These are phyloP conservation scores for Tricholoma terreum DNA, from an alignment of 768 basidiomycete species.

Conservation along the genomic window DNA sequence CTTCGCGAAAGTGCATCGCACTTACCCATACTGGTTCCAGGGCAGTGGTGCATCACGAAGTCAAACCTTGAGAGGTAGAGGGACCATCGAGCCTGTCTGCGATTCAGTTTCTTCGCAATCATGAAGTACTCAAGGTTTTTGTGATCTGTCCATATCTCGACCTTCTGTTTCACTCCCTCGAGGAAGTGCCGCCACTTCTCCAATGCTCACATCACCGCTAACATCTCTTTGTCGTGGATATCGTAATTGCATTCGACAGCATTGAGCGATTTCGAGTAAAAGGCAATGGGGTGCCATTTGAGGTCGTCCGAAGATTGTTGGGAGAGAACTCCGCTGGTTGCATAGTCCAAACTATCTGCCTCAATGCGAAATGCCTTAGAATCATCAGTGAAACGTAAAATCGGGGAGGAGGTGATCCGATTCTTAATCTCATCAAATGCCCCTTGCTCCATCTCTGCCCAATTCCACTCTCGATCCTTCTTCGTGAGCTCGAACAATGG, in stretches of 20 bases:
- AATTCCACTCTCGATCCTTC: conserved; percentile 22
- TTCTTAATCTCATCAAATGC: conserved; percentile 29
- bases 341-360: conserved; percentile 31
- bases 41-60: conserved; percentile 29
- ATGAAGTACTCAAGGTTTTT: conserved; percentile 44
- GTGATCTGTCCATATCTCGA: conserved; percentile 34
- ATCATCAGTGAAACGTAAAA: conserved; percentile 16
- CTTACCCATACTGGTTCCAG: conserved; percentile 20
- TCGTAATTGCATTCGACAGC: conserved; percentile 44
- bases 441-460: conserved; percentile 5
- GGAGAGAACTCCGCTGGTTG: conserved; percentile 25
- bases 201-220: conserved; percentile 38
- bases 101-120: conserved; percentile 35
- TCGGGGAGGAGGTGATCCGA: conserved; percentile 16
- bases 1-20: conserved; percentile 26
- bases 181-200: conserved; percentile 23
- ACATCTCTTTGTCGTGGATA: conserved; percentile 48
- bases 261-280: conserved; percentile 27
- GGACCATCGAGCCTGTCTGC: conserved; percentile 42
- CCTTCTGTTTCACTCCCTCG: conserved; percentile 13
- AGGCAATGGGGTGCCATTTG: conserved; percentile 37
- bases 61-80: conserved; percentile 32
- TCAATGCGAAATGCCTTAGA: conserved; percentile 16
- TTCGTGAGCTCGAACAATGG: conserved; percentile 27
- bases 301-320: conserved; percentile 16